Base-by-base conservation (phyloP, 805 yeast species). In the Debaryomyces maramus region DNA sequence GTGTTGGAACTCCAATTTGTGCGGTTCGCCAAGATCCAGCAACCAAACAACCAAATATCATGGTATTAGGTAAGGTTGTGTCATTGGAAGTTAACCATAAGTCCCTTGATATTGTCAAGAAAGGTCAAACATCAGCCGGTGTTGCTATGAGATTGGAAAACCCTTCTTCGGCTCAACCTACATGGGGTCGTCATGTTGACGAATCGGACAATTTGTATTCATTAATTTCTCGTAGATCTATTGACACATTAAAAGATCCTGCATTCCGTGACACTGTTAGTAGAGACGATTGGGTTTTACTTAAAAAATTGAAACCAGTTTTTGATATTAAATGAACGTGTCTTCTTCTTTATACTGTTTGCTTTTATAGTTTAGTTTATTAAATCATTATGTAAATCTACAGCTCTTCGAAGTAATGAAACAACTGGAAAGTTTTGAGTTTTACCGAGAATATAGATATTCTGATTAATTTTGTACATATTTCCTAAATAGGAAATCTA, bases 111-210 rank as follows among this genome's bases (percentile, higher is more conserved):
- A 65, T 72, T 21, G 96, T 90, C 34, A 86, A 88, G 72, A 93
- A 88, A 77, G 97, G 97, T 33, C 96, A 87, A 67, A 88, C 98
- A 9, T 79, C 85, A 53, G 97, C 96, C 19, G 99, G 99, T 79
- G 98, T 91, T 48, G 99, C 99, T 47, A 87, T 93, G 85, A 83
- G 99, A 74, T 76, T 93, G 58, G 99, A 93, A 41, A 85, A 88
- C 55, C 90, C 96, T 50, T 85, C 96, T 32, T 75, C 85, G 43
- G 91, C 87, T 49, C 96, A 89, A 70, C 98, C 99, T 40, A 83
- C 88, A 10, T 93, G 98, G 98, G 99, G 99, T 48, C 88, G 99
- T 73, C 99, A 93, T 61, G 95, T 93, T 53, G 96, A 89, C 64
- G 99, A 93, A 68, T 72, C 80, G 43, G 99, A 93, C 65, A 75